Conservation (phyloP, 2,329 filamentous ascomycete genomes). For the Lachnellula hyalina region DNA sequence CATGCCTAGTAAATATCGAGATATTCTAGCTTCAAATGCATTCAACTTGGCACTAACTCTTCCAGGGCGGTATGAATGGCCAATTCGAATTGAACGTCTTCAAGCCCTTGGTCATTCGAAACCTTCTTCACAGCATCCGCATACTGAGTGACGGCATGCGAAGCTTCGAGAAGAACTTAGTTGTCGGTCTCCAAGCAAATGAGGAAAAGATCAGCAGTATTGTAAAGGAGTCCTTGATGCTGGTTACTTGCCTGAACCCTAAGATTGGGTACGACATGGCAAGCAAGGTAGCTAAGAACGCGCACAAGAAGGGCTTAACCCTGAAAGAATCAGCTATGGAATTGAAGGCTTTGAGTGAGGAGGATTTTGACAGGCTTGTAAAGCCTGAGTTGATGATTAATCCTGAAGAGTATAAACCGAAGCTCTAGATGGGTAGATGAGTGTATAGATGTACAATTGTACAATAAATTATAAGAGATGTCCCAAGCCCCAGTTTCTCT, state of each 20-base stretch:
- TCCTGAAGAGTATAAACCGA: constrained; percentile 60
- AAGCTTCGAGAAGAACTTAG: constrained; percentile 91
- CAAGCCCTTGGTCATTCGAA: constrained; percentile 94
- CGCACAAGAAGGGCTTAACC: constrained; percentile 95
- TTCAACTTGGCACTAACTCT: background rate
- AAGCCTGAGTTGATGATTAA: constrained; percentile 93
- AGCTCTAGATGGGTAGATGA: background rate
- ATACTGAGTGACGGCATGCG: constrained; percentile 88
- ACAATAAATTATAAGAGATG: too few species aligned
- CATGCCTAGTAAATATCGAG: background rate
- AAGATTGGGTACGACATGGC: constrained; percentile 98
- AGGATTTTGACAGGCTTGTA: constrained; percentile 87
- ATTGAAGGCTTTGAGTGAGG: constrained; percentile 79
- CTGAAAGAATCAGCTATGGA: constrained; percentile 93
- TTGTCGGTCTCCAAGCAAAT: constrained; percentile 83
- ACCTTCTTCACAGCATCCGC: constrained; percentile 86
- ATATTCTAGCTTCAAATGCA: background rate
- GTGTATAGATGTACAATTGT: background rate
- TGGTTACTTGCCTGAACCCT: constrained; percentile 95
- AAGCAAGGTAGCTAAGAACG: constrained; percentile 95
- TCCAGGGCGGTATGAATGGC: constrained; percentile 78
- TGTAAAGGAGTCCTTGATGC: constrained; percentile 98
- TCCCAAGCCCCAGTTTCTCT: too few species aligned
- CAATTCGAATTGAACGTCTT: constrained; percentile 99
- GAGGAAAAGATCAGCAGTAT: constrained; percentile 86